These are phyloP conservation scores for Themeda triandra DNA, from an alignment of 176 grass and related monocot genomes.

Conservation along the genomic window DNA sequence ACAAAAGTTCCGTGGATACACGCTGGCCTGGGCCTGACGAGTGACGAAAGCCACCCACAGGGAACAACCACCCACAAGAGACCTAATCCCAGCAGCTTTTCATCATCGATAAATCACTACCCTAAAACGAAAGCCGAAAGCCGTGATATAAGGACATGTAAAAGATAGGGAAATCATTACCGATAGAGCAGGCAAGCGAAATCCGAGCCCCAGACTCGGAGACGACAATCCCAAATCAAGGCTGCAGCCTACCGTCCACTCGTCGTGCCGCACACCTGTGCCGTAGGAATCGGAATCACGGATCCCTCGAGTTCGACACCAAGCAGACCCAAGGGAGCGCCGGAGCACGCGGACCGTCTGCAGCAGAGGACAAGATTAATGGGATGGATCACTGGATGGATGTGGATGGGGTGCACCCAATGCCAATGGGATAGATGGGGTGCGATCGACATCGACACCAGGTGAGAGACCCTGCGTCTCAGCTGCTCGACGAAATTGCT, in stretches of 20 bases:
- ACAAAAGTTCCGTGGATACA: background rate
- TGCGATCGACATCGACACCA: background rate
- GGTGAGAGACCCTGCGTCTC: background rate
- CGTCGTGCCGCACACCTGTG: background rate
- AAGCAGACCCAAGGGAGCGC: background rate
- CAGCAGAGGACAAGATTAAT: background rate
- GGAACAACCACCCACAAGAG: background rate
- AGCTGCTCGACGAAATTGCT: conserved; percentile 20
- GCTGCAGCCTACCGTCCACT: background rate
- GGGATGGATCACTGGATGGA: too few species aligned
- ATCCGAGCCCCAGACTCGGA: background rate
- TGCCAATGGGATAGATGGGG: too few species aligned
- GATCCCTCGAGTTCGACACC: background rate
- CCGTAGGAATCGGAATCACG: background rate
- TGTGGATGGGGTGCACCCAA: too few species aligned
- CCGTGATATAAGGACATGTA: background rate
- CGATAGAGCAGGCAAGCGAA: background rate
- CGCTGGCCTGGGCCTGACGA: background rate
- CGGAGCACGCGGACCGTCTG: background rate
- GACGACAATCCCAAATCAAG: background rate
- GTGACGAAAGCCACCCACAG: background rate
- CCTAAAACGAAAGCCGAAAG: too few species aligned
- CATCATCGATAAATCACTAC: background rate
- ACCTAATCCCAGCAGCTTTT: background rate
- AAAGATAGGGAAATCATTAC: conserved; percentile 12